Evolutionary conservation across 441 rosid species (phyloP).

Genomic region (Rhodomyrtus psidioides): DNA sequence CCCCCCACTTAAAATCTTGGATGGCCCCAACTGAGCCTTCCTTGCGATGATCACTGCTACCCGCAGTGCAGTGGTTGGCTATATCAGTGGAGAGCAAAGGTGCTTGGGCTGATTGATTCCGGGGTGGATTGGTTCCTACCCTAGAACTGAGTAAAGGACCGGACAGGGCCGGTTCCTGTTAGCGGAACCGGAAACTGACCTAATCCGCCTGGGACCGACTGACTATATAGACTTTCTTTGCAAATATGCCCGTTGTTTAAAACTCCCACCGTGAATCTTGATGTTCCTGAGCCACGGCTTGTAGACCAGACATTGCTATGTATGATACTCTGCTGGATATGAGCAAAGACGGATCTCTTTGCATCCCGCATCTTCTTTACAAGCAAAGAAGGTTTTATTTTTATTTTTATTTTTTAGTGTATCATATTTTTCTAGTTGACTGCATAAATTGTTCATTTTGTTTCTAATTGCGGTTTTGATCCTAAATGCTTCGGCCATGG

Average conservation of each 20-base stretch:
- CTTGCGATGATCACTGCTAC: too few species aligned
- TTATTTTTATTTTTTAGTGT: background rate
- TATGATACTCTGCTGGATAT: constrained; percentile 31
- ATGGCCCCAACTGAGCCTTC: too few species aligned
- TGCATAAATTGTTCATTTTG: background rate
- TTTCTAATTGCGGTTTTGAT: background rate
- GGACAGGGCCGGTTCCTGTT: too few species aligned
- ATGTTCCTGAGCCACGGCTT: constrained; percentile 99
- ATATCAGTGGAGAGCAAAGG: too few species aligned
- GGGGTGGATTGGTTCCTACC: too few species aligned
- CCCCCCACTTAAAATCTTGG: too few species aligned
- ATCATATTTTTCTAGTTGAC: constrained; percentile 1
- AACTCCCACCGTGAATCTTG: constrained; percentile 99
- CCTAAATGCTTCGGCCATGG: constrained; percentile 64
- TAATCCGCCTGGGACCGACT: too few species aligned
- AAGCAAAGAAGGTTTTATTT: background rate
- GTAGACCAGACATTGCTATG: constrained; percentile 97
- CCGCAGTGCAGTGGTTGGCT: too few species aligned
- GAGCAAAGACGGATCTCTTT: background rate
- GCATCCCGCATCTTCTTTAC: background rate
- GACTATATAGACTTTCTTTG: too few species aligned
- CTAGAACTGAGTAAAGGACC: too few species aligned
- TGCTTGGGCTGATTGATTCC: too few species aligned
- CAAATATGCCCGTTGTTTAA: constrained; percentile 97
- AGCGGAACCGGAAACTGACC: too few species aligned